Conservation (phyloP, 179 eudicot species). For the Spergularia azorica region DNA sequence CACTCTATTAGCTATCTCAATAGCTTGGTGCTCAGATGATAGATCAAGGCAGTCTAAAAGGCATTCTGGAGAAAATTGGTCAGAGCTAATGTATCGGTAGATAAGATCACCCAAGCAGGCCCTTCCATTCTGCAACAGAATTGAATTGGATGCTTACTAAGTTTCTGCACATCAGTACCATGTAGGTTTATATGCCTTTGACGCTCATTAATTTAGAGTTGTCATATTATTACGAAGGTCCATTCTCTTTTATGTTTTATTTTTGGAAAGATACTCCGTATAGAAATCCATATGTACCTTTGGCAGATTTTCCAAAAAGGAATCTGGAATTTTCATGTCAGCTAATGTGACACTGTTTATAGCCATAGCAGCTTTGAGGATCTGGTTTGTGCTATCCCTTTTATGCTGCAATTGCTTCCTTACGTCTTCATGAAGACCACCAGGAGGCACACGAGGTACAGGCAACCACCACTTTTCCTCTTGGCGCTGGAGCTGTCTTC, state of each 20-base stretch:
- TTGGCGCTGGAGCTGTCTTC: slow-evolving; percentile 36
- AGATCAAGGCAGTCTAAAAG: slow-evolving; percentile 66
- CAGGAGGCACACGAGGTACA: slow-evolving; percentile 43
- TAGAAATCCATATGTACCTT: slow-evolving; percentile 29
- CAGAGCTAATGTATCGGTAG: slow-evolving; percentile 55
- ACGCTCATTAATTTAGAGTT: background rate
- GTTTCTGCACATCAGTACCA: background rate
- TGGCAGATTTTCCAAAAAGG: slow-evolving; percentile 42
- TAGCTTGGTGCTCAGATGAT: slow-evolving; percentile 71
- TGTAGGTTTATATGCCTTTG: background rate
- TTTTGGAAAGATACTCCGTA: background rate
- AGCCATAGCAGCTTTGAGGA: slow-evolving; percentile 52
- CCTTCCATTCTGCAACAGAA: slow-evolving; percentile 55
- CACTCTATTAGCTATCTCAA: slow-evolving; percentile 67
- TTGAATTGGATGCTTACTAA: background rate
- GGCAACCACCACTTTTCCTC: slow-evolving; percentile 57
- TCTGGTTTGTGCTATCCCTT: slow-evolving; percentile 44
- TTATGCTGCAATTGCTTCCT: slow-evolving; percentile 44
- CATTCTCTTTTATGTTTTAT: background rate
- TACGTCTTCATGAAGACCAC: slow-evolving; percentile 37
- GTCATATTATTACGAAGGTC: background rate
- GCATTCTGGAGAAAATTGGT: slow-evolving; percentile 67
- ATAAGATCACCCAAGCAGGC: slow-evolving; percentile 68
- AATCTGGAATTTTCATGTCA: slow-evolving; percentile 41
- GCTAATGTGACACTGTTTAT: slow-evolving; percentile 37